Conservation (phyloP, 2,329 filamentous ascomycete species). For the Triangularia setosa region DNA sequence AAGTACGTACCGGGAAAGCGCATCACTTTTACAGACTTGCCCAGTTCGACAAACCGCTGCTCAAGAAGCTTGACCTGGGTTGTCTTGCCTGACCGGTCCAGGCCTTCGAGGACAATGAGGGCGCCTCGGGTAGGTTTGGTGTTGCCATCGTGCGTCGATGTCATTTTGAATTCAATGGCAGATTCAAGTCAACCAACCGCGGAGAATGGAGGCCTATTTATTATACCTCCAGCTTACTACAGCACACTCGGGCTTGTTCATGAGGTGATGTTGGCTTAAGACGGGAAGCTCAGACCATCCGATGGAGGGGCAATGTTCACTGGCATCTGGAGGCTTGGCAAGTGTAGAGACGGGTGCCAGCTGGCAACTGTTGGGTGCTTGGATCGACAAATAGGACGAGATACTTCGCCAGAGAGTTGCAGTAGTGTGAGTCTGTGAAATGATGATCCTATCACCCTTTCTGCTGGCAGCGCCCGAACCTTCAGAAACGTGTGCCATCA, state of each 20-base stretch:
- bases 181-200: no score
- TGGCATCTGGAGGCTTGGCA: not conserved
- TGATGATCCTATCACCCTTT: not conserved
- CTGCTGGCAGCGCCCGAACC: not conserved
- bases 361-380: not conserved
- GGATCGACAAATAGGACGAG: not conserved
- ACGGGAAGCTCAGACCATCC: not conserved
- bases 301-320: not conserved
- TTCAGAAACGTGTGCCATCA: not conserved
- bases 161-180: not conserved
- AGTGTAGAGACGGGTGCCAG: not conserved
- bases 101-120: conserved; percentile 80
- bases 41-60: conserved; percentile 47
- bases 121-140: conserved; percentile 53
- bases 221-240: no score
- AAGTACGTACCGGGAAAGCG: conserved; percentile 51
- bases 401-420: not conserved
- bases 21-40: conserved; percentile 49
- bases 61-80: conserved; percentile 75
- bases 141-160: not conserved
- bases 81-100: conserved; percentile 88
- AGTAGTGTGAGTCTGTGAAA: not conserved
- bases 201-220: no score
- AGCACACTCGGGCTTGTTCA: not conserved
- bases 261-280: not conserved